These are phyloP conservation scores for Spathaspora passalidarum DNA, from an alignment of 805 yeast genomes.

Conservation along the genomic window DNA sequence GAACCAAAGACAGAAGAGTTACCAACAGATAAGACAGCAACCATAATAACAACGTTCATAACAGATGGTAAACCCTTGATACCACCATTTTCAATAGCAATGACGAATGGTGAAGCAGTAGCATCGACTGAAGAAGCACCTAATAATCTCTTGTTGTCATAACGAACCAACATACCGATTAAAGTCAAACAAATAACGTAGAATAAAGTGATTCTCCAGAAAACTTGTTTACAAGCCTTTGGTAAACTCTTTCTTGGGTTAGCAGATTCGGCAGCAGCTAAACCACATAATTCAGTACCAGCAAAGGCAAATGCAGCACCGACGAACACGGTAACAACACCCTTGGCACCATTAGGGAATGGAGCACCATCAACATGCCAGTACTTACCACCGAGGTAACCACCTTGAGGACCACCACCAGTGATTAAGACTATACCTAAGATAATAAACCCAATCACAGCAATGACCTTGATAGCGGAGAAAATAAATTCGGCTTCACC, in stretches of 20 bases:
- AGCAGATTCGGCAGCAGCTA: slow-evolving; percentile 35
- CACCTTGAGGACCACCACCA: slow-evolving; percentile 51
- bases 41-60: slow-evolving; percentile 63
- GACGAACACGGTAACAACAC: slow-evolving; percentile 31
- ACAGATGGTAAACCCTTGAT: slow-evolving; percentile 61
- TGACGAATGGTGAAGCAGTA: slow-evolving; percentile 76
- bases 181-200: slow-evolving; percentile 27
- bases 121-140: slow-evolving; percentile 47
- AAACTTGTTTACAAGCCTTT: slow-evolving; percentile 34
- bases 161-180: slow-evolving; percentile 24
- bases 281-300: slow-evolving; percentile 34
- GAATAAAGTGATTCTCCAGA: slow-evolving; percentile 36
- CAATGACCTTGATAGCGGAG: slow-evolving; percentile 44
- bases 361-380: slow-evolving; percentile 58
- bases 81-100: slow-evolving; percentile 63
- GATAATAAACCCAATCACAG: slow-evolving; percentile 46
- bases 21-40: slow-evolving; percentile 70
- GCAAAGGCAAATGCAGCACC: slow-evolving; percentile 37
- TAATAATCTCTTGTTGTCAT: slow-evolving; percentile 24
- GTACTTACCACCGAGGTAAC: slow-evolving; percentile 43
- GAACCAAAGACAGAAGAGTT: slow-evolving; percentile 66
- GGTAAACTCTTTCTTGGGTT: slow-evolving; percentile 32
- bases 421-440: slow-evolving; percentile 45
- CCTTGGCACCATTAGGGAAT: slow-evolving; percentile 44
- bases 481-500: slow-evolving; percentile 57